Evolutionary conservation across 805 yeast genomes (phyloP).

Genomic region (Kazachstania kunashirensis): DNA sequence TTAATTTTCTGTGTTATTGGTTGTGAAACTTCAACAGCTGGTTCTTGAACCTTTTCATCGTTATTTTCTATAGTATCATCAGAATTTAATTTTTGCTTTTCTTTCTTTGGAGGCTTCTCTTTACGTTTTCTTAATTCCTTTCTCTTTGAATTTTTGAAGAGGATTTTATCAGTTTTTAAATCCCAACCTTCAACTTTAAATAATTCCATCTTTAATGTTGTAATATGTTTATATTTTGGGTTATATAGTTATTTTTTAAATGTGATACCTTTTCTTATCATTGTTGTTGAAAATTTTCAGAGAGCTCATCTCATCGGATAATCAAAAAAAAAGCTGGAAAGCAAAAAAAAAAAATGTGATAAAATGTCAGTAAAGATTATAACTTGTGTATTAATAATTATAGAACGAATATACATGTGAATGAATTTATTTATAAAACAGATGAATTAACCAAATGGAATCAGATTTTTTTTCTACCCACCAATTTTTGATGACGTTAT

Average conservation of each 20-base stretch:
- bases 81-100: slow-evolving; percentile 9
- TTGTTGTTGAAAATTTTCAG: slow-evolving; percentile 6
- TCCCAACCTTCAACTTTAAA: slow-evolving; percentile 83
- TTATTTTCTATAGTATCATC: slow-evolving; percentile 1
- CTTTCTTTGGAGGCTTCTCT: slow-evolving; percentile 16
- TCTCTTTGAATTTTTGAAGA: slow-evolving; percentile 32
- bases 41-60: slow-evolving; percentile 4
- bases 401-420: no score
- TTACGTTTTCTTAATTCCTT: slow-evolving; percentile 22
- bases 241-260: neutral
- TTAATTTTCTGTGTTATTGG: slow-evolving; percentile 7
- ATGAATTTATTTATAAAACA: slow-evolving; percentile 14
- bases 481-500: slow-evolving; percentile 9
- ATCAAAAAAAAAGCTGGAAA: neutral
- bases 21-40: neutral
- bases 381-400: no score
- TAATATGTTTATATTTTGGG: neutral
- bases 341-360: no score
- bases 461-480: slow-evolving; percentile 15
- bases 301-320: slow-evolving; percentile 5
- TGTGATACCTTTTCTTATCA: neutral
- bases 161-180: slow-evolving; percentile 44
- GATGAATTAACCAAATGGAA: slow-evolving; percentile 9
- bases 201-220: slow-evolving; percentile 41
- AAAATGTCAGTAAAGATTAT: no score